Base-by-base conservation (phyloP, 225 moss, liverwort and hornwort genomes). In the Bryoerythrophyllum caledonicum region DNA sequence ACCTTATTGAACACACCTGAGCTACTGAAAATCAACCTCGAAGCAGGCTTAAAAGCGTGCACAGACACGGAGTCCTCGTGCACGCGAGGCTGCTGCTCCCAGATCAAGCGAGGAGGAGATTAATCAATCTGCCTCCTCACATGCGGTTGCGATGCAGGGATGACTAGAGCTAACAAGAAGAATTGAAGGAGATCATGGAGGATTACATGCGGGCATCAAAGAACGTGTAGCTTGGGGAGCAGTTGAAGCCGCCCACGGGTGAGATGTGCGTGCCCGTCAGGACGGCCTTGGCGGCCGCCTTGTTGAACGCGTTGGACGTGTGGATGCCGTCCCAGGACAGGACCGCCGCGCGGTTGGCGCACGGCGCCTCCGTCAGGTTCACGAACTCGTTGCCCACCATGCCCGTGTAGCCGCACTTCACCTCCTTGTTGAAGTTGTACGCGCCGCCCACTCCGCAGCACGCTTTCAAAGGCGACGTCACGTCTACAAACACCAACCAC, bases 321-420 rank as follows among this genome's bases (percentile, higher is more conserved):
- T 91, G 91, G 65, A 86, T 79, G 69, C 91, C 91, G 62, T 91
- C 91, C 88, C 86, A 91, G 63, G 82, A 89, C 16, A 86, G 63
- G 71, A 79, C 74, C 20, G 64, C 72, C 5, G 76, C 68, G 13
- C 75, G 82, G 60, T 82, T 30, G 51, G 80, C 57, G 77, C 85
- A 71, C 21, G 86, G 80, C 7, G 66, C 35, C 15, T 57, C 4
- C 1, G 86, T 81, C 70, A 81, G 62, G 76, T 84, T 84, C 76
- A 87, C 84, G 4, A 76, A 26, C 61, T 81, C 60, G 61, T 79
- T 87, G 5, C 81, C 86, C 55, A 82, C 84, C 35, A 23, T 27
- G 52, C 86, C 88, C 3, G 46, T 74, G 41, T 58, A n/a, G 51
- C 86, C 65, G 82, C 90, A 91, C 68, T 56, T 76, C 11, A 82